Percentiles rank a stretch among this genome's conserved stretches.
Evolutionary conservation across 129 eudicot species (phyloP).

Genomic region (Kitagawia praeruptora): DNA sequence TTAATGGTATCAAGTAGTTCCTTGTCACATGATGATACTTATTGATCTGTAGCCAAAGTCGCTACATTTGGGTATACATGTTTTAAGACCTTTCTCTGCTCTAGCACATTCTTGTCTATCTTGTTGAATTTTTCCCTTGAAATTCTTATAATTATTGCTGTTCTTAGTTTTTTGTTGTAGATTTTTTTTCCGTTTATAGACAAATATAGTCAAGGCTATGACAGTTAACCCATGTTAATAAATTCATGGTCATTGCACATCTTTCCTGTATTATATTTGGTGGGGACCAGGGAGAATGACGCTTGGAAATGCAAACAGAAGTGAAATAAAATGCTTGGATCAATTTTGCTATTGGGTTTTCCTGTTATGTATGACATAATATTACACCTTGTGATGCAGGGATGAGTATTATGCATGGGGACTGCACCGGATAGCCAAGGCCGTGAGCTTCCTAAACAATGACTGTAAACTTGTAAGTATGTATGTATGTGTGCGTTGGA

Average conservation of each 20-base stretch:
- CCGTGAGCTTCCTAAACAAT: slow-evolving; percentile 95
- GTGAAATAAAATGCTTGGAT: neutral
- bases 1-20: neutral
- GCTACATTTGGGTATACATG: neutral
- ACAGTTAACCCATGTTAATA: neutral
- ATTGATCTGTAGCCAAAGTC: neutral
- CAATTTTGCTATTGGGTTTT: neutral
- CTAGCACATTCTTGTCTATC: neutral
- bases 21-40: neutral
- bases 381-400: slow-evolving; percentile 38
- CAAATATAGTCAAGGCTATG: neutral
- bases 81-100: neutral
- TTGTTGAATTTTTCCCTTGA: neutral
- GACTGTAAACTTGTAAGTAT: slow-evolving; percentile 92
- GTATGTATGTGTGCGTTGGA: neutral
- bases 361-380: neutral
- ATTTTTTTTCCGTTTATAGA: neutral
- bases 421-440: slow-evolving; percentile 83
- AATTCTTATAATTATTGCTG: neutral
- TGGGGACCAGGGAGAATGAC: neutral
- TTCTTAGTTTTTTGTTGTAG: neutral
- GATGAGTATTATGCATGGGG: slow-evolving; percentile 98
- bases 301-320: neutral
- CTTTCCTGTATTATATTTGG: neutral
- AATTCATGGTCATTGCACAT: neutral